Conservation (phyloP, 495 filamentous ascomycete species). For the Bombardia bombarda region DNA sequence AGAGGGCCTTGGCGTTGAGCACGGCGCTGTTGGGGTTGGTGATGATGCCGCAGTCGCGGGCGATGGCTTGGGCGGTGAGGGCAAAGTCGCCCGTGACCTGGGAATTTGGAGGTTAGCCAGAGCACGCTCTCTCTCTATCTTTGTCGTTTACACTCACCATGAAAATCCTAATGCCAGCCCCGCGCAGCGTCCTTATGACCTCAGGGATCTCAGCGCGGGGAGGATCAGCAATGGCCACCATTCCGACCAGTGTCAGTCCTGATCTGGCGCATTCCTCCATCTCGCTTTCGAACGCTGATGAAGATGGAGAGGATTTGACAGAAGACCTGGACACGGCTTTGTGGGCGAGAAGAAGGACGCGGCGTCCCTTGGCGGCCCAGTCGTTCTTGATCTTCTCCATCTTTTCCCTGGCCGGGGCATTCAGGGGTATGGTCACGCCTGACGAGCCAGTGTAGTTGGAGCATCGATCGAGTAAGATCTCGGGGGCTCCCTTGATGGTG, state of each 20-base stretch:
- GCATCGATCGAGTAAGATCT: conserved; percentile 52
- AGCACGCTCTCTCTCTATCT: too few relatives aligned
- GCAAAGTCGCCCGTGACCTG: conserved; percentile 66
- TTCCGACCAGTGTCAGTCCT: conserved; percentile 51
- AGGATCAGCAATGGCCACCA: conserved; percentile 62
- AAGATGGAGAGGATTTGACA: conserved; percentile 23
- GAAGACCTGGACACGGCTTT: conserved; percentile 39
- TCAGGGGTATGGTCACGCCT: conserved; percentile 37
- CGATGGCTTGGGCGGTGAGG: conserved; percentile 62
- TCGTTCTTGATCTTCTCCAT: conserved; percentile 49
- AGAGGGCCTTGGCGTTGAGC: conserved; percentile 32
- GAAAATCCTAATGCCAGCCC: conserved; percentile 56
- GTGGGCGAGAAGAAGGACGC: conserved; percentile 57
- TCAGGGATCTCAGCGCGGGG: conserved; percentile 56
- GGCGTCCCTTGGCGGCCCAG: conserved; percentile 56
- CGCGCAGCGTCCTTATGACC: conserved; percentile 48
- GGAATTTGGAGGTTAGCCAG: background rate
- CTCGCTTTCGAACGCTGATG: conserved; percentile 44
- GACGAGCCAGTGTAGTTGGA: conserved; percentile 37
- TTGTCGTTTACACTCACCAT: too few relatives aligned
- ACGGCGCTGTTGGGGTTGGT: conserved; percentile 31
- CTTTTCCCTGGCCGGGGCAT: conserved; percentile 20
- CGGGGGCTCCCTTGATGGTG: conserved; percentile 60
- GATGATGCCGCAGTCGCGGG: conserved; percentile 57
- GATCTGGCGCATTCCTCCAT: conserved; percentile 37